Conservation (phyloP, 352 stramenopile species). For the Aphanomyces euteiches region DNA sequence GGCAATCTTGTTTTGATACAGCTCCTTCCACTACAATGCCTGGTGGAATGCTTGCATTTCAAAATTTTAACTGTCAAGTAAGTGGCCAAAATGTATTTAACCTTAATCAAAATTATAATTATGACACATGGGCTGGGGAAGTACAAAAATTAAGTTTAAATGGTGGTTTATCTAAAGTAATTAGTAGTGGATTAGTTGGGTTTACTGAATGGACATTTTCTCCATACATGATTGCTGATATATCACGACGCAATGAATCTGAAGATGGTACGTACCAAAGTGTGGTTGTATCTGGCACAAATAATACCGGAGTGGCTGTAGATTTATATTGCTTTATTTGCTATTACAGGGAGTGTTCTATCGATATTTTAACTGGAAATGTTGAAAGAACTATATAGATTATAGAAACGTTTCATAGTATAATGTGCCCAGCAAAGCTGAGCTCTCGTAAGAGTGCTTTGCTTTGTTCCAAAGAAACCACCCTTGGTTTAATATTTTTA, state of each 20-base stretch:
- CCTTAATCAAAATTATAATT: constrained; percentile 6
- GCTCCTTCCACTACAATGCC: background rate
- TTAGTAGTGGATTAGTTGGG: background rate
- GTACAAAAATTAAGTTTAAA: constrained; percentile 8
- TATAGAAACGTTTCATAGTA: background rate
- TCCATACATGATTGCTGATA: background rate
- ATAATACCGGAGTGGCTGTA: background rate
- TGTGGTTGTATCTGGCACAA: background rate
- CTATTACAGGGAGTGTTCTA: background rate
- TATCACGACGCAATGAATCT: constrained; percentile 3
- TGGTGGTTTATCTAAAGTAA: constrained; percentile 2
- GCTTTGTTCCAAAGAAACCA: too few species aligned
- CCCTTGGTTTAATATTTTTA: background rate
- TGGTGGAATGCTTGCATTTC: constrained; percentile 1
- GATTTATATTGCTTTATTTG: background rate
- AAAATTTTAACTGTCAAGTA: constrained; percentile 4
- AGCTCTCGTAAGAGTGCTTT: too few species aligned
- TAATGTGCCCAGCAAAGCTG: too few species aligned
- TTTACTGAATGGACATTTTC: background rate
- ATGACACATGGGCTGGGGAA: background rate
- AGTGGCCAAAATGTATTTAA: background rate
- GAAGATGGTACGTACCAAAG: background rate
- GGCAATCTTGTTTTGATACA: background rate
- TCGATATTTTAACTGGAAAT: background rate
- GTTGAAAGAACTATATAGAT: background rate